Evolutionary conservation across 2,329 filamentous ascomycete genomes (phyloP), one percentile per base, ranked within the genome.

Genomic region (Aspergillus awamori): DNA sequence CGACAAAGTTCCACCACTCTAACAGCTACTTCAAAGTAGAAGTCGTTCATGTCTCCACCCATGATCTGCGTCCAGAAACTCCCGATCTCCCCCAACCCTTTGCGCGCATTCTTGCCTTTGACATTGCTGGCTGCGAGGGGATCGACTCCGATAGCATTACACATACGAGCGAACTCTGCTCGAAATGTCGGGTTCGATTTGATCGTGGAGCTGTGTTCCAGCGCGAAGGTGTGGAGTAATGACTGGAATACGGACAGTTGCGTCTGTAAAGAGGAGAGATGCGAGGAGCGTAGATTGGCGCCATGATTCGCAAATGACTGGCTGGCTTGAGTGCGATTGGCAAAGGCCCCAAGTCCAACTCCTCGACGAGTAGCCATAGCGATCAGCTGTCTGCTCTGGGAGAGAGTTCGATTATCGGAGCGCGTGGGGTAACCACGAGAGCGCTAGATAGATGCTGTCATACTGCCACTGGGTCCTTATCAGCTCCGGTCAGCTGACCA

Each of bases 161-260:
- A 99, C 95, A 99, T 99, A 76, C 94, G 92, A 3, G 95, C 94
- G 74, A 99, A 99, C 78, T 99, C 94, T 36, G 94, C 93, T 63
- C 95, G 92, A 78, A 99, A 99, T 8, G 87, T 89, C 5, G 95
- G 95, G 76, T 98, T 93, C 2, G 93, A 96, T 65, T 94, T 93
- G 62, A 99, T 99, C 71, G 97, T 95, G 74, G 93, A 93, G 69
- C 90, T 91, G 83, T 99, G 95, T 53, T 94, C 96, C 72, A 94
- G 86, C 48, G 93, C 92, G 78, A 99, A 99, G 77, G 96, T 93
- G 80, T 97, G 93, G 5, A 99, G 87, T 10, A 97, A 85, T 17
- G 92, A 95, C 73, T 96, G 93, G 84, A 99, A 99, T 72, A 98
- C 93, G 67, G 93, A 89, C 64, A 99, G 89, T 76, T 99, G 95